Evolutionary conservation across 768 basidiomycete genomes (phyloP).

Genomic region (Boletales sp.): DNA sequence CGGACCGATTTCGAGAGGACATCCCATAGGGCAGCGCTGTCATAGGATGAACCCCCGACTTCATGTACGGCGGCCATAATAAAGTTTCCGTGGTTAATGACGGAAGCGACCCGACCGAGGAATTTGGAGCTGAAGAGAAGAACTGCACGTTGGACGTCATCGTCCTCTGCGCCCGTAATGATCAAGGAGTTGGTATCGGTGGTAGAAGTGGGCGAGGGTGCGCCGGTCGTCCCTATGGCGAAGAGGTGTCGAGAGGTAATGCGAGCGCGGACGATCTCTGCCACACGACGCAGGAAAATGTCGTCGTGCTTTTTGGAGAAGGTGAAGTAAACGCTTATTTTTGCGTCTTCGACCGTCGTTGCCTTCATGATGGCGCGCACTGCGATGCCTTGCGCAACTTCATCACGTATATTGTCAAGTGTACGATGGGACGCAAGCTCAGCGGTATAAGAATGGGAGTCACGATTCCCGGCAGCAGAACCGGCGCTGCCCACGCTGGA

Average conservation of each 20-base stretch:
- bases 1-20: slow-evolving; percentile 61
- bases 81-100: slow-evolving; percentile 31
- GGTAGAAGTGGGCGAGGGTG: slow-evolving; percentile 25
- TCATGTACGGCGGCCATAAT: slow-evolving; percentile 51
- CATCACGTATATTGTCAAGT: slow-evolving; percentile 56
- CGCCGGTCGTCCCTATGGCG: slow-evolving; percentile 49
- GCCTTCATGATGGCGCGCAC: slow-evolving; percentile 50
- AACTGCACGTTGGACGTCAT: slow-evolving; percentile 62
- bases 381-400: slow-evolving; percentile 57
- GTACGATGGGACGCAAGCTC: slow-evolving; percentile 35
- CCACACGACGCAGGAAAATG: slow-evolving; percentile 54
- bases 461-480: neutral
- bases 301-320: slow-evolving; percentile 57
- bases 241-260: slow-evolving; percentile 48
- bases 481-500: slow-evolving; percentile 17
- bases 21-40: slow-evolving; percentile 67
- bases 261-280: slow-evolving; percentile 41
- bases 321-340: slow-evolving; percentile 58
- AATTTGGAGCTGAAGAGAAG: slow-evolving; percentile 67
- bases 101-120: slow-evolving; percentile 51
- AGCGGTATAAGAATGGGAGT: neutral
- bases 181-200: slow-evolving; percentile 45
- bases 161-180: slow-evolving; percentile 52
- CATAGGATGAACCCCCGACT: slow-evolving; percentile 52
- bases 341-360: slow-evolving; percentile 47